Evolutionary conservation across 2,329 filamentous ascomycete species (phyloP), one percentile per base, ranked within the genome.

Genomic region (Penicillium frequentans): DNA sequence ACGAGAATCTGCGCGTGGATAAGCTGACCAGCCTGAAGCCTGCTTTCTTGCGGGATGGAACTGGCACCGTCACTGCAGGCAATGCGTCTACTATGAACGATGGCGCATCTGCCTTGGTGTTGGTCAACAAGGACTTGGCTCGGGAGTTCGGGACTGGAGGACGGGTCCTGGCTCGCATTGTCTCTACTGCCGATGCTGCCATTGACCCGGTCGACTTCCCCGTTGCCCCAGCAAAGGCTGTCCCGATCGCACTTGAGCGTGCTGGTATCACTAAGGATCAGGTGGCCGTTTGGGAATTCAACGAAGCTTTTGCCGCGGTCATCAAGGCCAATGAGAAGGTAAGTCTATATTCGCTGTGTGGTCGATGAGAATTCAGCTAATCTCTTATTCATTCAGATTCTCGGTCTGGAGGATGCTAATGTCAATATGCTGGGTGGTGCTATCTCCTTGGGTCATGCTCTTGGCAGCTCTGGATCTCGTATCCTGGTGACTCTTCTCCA

Each of bases 221-320:
- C 14, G 82, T 97, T 45, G 95, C 95, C 1, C 95, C 95, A 1
- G 84, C 95, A 39, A 93, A 96, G 75, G 93, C 93, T 5, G 93
- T 98, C 0, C 92, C 93, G 3, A 86, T 97, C 67, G 93, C 93
- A 11, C 82, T 99, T 50, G 85, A 92, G 75, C 85, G 93, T 56
- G 95, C 95, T 1, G 93, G 93, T 11, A 93, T 99, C 64, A 91
- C 86, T 63, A 91, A 93, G 77, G 89, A 96, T 47, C 90, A 98
- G 74, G 91, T 99, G 46, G 88, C 93, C 5, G 80, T 97, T 23
- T 98, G 95, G 93, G 95, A 98, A 75, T 96, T 99, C 77, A 99
- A 99, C 75, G 95, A 99, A 79, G 95, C 95, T 0, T 99, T 99
- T 72, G 93, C 95, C 27, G 91, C 90, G 5, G 93, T 97, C 29